Conservation (phyloP, 176 grass and related monocot genomes). For the Phragmites australis region DNA sequence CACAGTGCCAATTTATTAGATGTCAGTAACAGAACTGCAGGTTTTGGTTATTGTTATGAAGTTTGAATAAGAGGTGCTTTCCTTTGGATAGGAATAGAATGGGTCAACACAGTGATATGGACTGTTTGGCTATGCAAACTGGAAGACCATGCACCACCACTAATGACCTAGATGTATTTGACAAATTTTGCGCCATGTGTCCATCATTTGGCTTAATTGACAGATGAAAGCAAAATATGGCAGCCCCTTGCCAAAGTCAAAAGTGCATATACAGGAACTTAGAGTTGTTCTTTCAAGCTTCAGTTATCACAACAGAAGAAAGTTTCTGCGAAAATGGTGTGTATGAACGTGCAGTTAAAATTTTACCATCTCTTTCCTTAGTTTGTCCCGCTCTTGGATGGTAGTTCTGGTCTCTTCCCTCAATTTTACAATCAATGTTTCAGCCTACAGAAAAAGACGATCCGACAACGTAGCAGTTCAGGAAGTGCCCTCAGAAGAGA, state of each 20-base stretch:
- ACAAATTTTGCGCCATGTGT: neutral
- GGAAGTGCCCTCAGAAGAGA: slow-evolving; percentile 1
- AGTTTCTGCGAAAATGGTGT: neutral
- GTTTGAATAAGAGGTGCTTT: neutral
- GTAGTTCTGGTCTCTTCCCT: slow-evolving; percentile 55
- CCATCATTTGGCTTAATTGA: neutral
- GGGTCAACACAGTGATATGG: neutral
- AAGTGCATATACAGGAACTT: neutral
- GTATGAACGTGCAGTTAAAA: slow-evolving; percentile 9
- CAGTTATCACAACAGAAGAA: slow-evolving; percentile 2
- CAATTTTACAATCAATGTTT: slow-evolving; percentile 62
- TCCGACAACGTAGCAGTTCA: neutral
- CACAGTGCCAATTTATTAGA: neutral
- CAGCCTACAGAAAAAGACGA: slow-evolving; percentile 62
- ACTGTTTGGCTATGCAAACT: neutral
- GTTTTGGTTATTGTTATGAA: neutral
- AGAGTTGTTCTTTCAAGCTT: slow-evolving; percentile 7
- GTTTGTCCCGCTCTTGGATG: slow-evolving; percentile 53
- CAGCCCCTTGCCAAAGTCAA: neutral
- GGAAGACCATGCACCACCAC: neutral
- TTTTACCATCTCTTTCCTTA: slow-evolving; percentile 70
- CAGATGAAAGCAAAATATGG: slow-evolving; percentile 1
- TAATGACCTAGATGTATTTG: neutral
- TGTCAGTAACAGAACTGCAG: neutral
- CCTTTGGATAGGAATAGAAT: neutral